Conservation (phyloP, 306 rosid genomes). For the peach (Prunus persica) region DNA sequence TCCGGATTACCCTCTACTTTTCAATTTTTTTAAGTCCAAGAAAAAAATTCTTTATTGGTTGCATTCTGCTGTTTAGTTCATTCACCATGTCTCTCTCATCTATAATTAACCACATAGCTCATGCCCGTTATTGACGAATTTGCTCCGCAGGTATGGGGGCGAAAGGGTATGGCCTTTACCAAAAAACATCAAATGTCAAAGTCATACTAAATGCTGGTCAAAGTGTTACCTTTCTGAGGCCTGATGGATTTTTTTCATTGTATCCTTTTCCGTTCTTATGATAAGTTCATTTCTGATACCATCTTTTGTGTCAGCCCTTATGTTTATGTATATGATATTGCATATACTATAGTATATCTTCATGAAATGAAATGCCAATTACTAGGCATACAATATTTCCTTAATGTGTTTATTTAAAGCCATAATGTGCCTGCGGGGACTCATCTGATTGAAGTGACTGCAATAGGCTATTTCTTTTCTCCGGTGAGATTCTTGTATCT, state of each 20-base stretch:
- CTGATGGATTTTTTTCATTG: slow-evolving; percentile 96
- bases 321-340: not conserved
- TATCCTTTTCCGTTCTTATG: slow-evolving; percentile 52
- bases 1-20: not conserved
- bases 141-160: slow-evolving; percentile 54
- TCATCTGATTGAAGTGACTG: slow-evolving; percentile 93
- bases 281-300: slow-evolving; percentile 16
- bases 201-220: slow-evolving; percentile 94
- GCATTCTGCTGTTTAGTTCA: not conserved
- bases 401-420: slow-evolving; percentile 63
- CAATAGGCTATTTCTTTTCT: slow-evolving; percentile 82
- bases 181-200: slow-evolving; percentile 74
- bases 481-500: slow-evolving; percentile 54
- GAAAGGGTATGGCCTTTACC: slow-evolving; percentile 63
- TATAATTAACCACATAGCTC: slow-evolving; percentile 1
- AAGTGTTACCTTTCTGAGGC: slow-evolving; percentile 81
- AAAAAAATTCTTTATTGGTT: not conserved
- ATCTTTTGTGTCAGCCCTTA: not conserved
- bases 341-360: not conserved
- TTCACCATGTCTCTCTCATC: not conserved
- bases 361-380: not conserved
- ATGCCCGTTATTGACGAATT: not conserved
- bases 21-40: not conserved
- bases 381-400: slow-evolving; percentile 29
- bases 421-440: slow-evolving; percentile 92